Evolutionary conservation across 805 yeast species (phyloP), one percentile per base, ranked within the genome.

Genomic region (Yamadazyma sp.): DNA sequence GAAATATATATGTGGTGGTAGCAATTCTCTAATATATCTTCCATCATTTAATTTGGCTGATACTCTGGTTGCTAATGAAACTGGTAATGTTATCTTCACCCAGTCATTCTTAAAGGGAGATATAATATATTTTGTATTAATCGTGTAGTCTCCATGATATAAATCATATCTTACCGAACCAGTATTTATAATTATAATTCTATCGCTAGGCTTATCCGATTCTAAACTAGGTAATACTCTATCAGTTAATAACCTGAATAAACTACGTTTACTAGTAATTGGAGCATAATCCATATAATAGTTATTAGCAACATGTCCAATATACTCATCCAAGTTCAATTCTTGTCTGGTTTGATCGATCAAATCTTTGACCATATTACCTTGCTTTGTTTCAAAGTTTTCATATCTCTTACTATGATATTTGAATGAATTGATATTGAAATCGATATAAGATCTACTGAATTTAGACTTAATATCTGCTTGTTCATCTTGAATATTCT

Each of bases 161-260:
- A 89, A 60, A 57, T 89, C 96, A 52, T 86, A 91, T 35, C 97
- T 73, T 3, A 89, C 74, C 4, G 95, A 82, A 1, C 97, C 97
- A 0, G 96, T 83, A 55, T 91, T 91, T 40, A 86, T 76, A 29
- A 85, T 60, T 17, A 87, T 73, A 19, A 80, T 63, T 43, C 58
- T 52, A 48, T 42, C 61, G n/a, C 66, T 59, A 8, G 24, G 23
- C 5, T 28, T 15, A 10, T 27, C 23, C n/a, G n/a, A 27, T 21
- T 49, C 46, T 42, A 73, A 53, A 11, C 64, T 56, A 7, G 78
- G 78, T 37, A 89, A 58, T 5, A 88, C 73, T 15, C 73, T 58
- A 1, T 65, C 59, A 29, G 78, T 78, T 23, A 88, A 54, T 23
- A 89, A 65, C 19, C 75, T 60, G 51, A 76, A 80, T 12, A 89